Evolutionary conservation across 768 basidiomycete species (phyloP).

Genomic region (Xerocomus spinulosus): DNA sequence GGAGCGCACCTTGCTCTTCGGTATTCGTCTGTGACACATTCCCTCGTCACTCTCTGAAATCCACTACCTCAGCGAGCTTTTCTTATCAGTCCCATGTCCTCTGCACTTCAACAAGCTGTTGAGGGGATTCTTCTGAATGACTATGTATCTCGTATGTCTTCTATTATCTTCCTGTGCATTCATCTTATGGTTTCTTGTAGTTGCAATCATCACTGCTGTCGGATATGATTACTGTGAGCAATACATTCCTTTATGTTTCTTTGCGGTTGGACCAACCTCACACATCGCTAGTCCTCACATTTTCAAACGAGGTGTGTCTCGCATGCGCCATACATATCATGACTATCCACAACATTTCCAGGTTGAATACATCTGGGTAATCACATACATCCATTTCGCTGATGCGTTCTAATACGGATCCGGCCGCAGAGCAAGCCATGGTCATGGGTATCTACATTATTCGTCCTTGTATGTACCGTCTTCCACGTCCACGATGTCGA

Average conservation of each 20-base stretch:
- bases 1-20: too few relatives aligned
- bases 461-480: background rate
- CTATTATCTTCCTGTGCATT: background rate
- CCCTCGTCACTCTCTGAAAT: too few relatives aligned
- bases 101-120: background rate
- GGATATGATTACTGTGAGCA: background rate
- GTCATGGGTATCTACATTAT: background rate
- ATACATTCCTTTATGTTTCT: background rate
- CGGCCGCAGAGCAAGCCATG: background rate
- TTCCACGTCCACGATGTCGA: background rate
- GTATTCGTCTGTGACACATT: too few relatives aligned
- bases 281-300: background rate
- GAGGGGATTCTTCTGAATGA: background rate
- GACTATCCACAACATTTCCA: background rate
- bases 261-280: background rate
- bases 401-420: background rate
- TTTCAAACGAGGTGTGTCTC: background rate
- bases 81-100: background rate
- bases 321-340: background rate
- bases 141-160: background rate
- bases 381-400: too few relatives aligned
- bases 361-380: conserved; percentile 4
- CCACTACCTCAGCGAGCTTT: too few relatives aligned
- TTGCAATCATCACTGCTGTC: background rate
- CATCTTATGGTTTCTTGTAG: too few relatives aligned